Evolutionary conservation across 768 basidiomycete species (phyloP), one percentile per base, ranked within the genome.

Genomic region (Mrakia gelida): DNA sequence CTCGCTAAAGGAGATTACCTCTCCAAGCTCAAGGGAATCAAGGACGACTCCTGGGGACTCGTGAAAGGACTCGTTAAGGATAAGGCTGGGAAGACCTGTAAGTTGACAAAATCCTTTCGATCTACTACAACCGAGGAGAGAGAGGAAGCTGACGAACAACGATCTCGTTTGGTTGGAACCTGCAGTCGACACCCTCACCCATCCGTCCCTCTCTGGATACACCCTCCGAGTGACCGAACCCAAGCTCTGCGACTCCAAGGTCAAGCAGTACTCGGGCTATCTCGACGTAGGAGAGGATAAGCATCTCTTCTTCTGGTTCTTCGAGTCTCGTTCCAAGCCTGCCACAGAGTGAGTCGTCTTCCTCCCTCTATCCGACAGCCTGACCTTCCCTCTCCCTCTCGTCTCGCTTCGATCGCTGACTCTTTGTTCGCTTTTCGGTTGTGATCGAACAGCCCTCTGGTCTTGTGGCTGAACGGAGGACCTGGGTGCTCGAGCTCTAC

Each of bases 401-500:
- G 45, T 49, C 45, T 15, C 15, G 8, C 15, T 49, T 16, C 7
- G 45, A 65, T 30, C 63, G 30, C 30, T 21, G 30, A 65, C 32
- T 30, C 30, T 65, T 32, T 18, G 30, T 38, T 30, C 21, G 59
- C n/a, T 59, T 34, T 21, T 0, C 61, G 26, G 21, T 62, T 32
- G 11, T 2, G 38, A 38, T 38, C n/a, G n/a, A 13, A n/a, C 63
- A 65, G 63, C 9, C 95, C 95, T 6, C 87, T 98, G 2, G 87
- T 95, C 13, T 86, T 97, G 68, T 97, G 95, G 95, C 86, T 93
- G n/a, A 93, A 93, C 80, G 92, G 92, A 49, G 91, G 91, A 18
- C 81, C 83, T 0, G 83, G 83, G 23, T 83, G 83, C 80, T 81
- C 81, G 23, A 80, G 81, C 8, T 81, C 81, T 32, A 79, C 79